Base-by-base conservation (phyloP, 2,329 filamentous ascomycete species). In the Ceratocystis alfenasii region DNA sequence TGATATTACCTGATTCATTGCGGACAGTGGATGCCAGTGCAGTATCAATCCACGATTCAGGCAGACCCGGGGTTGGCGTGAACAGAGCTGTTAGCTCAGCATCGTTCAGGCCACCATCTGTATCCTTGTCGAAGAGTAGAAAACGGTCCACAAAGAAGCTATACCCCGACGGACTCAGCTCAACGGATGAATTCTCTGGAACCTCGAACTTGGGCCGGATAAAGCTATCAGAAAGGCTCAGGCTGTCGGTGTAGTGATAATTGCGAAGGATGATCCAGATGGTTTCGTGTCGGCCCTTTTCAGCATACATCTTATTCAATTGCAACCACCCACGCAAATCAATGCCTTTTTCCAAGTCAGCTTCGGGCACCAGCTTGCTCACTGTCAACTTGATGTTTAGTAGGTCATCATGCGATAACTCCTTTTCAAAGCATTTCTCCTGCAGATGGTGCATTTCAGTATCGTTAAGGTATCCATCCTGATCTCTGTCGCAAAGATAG, bases 81-180 rank as follows among this genome's bases (percentile, higher is more conserved):
- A 99, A 97, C 1, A 99, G 78, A 4, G 91, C 89, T 55, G 86
- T 83, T 3, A 99, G 80, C 73, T 99, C 94, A 8, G 86, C 79
- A 70, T 95, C 85, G 72, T 94, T 96, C 65, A 99, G 78, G 0
- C 93, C 94, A 2, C 94, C 94, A 72, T 99, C 94, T 70, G 96
- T 99, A 74, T 99, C 94, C 76, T 95, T 94, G 75, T 99, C 94
- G 67, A 95, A 96, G 0, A 96, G 82, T 45, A 99, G 78, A 74
- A 99, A 99, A 0, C 97, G 80, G 72, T 99, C 94, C 69, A 97
- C 93, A 71, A 99, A 96, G 78, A 99, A 99, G 22, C 93, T 87
- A 75, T 99, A 99, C 0, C 94, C 94, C 15, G 89, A 86, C 0
- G 94, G 94, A 70, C 92, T 96, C 20, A 99, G 81, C 76, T 99